Percentiles rank a stretch among this genome's conserved stretches.
phyloP scores from a whole-genome alignment of 2,329 filamentous ascomycete genomes.

The Aspergillus novoparasiticus region DNA sequence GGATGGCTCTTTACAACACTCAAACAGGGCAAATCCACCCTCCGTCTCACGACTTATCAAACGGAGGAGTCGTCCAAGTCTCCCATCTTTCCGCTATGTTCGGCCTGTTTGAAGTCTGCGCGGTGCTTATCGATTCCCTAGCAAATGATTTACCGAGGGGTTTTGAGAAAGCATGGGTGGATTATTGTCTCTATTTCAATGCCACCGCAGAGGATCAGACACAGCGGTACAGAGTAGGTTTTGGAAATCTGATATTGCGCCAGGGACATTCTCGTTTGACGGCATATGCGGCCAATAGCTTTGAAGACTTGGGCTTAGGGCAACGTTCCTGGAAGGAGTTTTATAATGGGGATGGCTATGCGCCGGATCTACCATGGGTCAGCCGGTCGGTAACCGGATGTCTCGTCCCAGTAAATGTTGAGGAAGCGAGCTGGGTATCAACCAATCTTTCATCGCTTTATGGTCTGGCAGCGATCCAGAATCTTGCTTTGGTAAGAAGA shows the following conservation, averaged over 20 bases:
- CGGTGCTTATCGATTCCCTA: background rate
- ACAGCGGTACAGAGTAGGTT: background rate
- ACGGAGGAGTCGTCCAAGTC: background rate
- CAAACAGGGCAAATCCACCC: background rate
- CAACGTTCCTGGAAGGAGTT: background rate
- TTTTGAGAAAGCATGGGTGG: background rate
- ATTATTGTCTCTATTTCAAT: background rate
- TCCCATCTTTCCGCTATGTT: background rate
- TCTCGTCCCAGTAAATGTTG: conserved; percentile 49
- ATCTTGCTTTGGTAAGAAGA: conserved; percentile 37
- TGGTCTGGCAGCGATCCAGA: conserved; percentile 60
- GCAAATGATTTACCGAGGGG: background rate
- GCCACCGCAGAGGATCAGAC: background rate
- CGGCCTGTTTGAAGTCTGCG: background rate
- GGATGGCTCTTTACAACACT: background rate
- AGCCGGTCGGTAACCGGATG: conserved; percentile 42
- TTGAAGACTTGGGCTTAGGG: background rate
- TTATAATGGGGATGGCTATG: background rate
- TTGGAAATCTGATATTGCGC: background rate
- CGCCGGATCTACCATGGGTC: background rate
- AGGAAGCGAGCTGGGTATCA: conserved; percentile 60
- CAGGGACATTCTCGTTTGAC: background rate
- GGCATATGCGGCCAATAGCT: background rate
- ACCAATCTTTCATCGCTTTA: conserved; percentile 62
- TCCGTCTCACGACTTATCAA: background rate